These are phyloP conservation scores for Stramenopiles sp. DNA, from an alignment of 352 stramenopile species.

Conservation along the genomic window DNA sequence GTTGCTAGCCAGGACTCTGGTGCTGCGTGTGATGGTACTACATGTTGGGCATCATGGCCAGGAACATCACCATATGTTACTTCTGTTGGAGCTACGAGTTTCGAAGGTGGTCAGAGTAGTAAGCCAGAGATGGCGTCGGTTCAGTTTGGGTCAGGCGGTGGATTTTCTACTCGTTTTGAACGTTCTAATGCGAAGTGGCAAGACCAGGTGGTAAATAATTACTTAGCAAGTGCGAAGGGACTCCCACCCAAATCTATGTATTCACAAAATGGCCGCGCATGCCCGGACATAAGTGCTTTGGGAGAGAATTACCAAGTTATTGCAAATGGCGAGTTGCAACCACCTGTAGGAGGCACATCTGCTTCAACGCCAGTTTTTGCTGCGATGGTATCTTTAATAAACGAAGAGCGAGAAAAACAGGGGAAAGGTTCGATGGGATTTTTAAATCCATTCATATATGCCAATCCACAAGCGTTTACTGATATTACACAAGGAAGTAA, in stretches of 20 bases:
- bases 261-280: background rate
- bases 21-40: constrained; percentile 26
- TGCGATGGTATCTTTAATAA: constrained; percentile 60
- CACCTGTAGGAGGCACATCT: constrained; percentile 37
- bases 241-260: background rate
- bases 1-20: constrained; percentile 60
- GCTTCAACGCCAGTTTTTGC: constrained; percentile 52
- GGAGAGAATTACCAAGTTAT: constrained; percentile 26
- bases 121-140: constrained; percentile 31
- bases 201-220: background rate
- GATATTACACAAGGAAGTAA: constrained; percentile 43
- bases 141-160: too few species aligned
- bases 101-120: background rate
- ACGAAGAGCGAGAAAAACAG: constrained; percentile 33
- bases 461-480: constrained; percentile 29
- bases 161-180: background rate
- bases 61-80: constrained; percentile 1
- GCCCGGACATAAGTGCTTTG: background rate
- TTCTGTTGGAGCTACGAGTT: constrained; percentile 21
- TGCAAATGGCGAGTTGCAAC: background rate
- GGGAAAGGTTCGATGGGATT: constrained; percentile 57
- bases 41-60: constrained; percentile 17
- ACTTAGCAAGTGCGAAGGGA: background rate
- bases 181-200: background rate
- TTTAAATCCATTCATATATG: constrained; percentile 56